phyloP scores from a whole-genome alignment of 1,284 basidiomycete genomes.

The Bjerkandera adusta region DNA sequence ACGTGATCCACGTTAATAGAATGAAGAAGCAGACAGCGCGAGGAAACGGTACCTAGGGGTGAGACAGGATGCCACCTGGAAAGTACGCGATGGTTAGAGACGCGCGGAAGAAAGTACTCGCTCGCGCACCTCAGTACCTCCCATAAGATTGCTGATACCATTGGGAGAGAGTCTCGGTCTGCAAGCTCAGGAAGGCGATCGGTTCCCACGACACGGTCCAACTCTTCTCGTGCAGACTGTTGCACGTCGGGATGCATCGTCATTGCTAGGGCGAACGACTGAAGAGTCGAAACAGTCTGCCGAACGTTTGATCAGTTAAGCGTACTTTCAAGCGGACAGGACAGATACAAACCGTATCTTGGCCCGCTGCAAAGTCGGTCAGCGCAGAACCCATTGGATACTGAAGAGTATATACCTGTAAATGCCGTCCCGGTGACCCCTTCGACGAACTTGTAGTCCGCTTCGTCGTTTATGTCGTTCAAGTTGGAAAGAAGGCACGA shows the following conservation, averaged over 20 bases:
- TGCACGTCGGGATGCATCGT: slow-evolving; percentile 37
- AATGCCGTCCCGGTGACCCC: slow-evolving; percentile 6
- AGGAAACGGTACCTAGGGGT: background rate
- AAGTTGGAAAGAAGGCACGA: background rate
- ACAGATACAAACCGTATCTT: slow-evolving; percentile 1
- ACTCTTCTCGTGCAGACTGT: slow-evolving; percentile 37
- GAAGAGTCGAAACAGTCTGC: slow-evolving; percentile 24
- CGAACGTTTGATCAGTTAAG: background rate
- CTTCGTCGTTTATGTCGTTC: background rate
- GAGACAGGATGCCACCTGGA: slow-evolving; percentile 1
- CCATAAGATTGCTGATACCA: slow-evolving; percentile 34
- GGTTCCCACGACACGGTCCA: slow-evolving; percentile 37
- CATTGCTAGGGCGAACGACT: slow-evolving; percentile 38
- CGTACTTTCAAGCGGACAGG: background rate
- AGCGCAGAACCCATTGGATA: background rate
- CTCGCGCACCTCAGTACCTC: slow-evolving; percentile 36
- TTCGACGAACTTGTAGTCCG: background rate
- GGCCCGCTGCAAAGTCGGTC: background rate
- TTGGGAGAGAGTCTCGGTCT: slow-evolving; percentile 17
- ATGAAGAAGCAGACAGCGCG: background rate
- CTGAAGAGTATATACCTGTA: background rate
- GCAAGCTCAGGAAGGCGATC: slow-evolving; percentile 42
- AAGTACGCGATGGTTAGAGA: background rate
- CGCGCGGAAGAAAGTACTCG: background rate
- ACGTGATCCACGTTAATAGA: background rate